phyloP scores from a whole-genome alignment of 441 rosid genomes.

The Flueggea neowawraea region DNA sequence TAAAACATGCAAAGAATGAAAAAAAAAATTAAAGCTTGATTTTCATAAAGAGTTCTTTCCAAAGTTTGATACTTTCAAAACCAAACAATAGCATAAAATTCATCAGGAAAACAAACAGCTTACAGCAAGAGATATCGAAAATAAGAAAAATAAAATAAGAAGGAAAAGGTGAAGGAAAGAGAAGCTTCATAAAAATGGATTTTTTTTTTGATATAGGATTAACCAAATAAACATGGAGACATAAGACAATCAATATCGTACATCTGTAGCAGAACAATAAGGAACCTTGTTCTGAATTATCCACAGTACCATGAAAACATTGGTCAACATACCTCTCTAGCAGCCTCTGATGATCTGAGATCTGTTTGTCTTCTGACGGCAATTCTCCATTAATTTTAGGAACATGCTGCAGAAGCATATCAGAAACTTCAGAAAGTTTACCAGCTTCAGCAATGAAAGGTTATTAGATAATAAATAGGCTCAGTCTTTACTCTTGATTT shows the following conservation, averaged over 20 bases:
- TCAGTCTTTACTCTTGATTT: background rate
- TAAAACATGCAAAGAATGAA: slow-evolving; percentile 13
- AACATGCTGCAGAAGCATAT: slow-evolving; percentile 58
- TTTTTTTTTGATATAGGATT: too few relatives aligned
- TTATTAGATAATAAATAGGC: background rate
- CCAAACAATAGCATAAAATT: background rate
- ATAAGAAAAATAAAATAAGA: too few relatives aligned
- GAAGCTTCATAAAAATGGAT: too few relatives aligned
- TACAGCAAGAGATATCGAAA: too few relatives aligned
- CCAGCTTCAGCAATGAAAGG: slow-evolving; percentile 3
- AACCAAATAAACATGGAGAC: too few relatives aligned
- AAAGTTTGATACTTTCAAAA: background rate
- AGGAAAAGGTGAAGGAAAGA: too few relatives aligned
- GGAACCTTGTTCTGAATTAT: too few relatives aligned
- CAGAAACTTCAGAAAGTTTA: slow-evolving; percentile 6
- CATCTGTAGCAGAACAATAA: too few relatives aligned
- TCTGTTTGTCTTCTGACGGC: slow-evolving; percentile 76
- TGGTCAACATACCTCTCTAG: slow-evolving; percentile 56
- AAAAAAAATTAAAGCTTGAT: too few relatives aligned
- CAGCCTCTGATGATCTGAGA: slow-evolving; percentile 84
- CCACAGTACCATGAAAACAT: background rate
- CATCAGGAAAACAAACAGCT: too few relatives aligned
- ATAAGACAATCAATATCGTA: too few relatives aligned
- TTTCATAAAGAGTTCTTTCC: too few relatives aligned
- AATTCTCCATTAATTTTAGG: slow-evolving; percentile 87